Conservation (phyloP, 352 stramenopile species). For the Phytophthora europaea region DNA sequence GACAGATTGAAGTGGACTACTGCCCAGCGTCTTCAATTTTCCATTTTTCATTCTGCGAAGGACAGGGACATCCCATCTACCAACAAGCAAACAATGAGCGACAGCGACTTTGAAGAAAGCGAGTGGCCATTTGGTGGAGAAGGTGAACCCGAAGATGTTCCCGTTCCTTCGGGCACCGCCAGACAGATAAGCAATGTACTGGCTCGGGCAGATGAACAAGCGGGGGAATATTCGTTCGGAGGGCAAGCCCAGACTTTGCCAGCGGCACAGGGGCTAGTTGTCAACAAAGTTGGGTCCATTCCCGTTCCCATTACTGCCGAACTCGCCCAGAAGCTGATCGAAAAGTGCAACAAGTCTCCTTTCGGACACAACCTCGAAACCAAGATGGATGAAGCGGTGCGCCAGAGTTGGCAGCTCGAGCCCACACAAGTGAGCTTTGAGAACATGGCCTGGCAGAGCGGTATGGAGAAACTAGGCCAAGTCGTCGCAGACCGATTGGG, state of each 20-base stretch:
- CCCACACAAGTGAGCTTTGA: not conserved
- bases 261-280: not conserved
- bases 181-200: constrained; percentile 21
- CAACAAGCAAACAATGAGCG: not conserved
- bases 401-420: constrained; percentile 25
- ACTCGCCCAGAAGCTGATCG: constrained; percentile 8
- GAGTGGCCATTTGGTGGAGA: constrained; percentile 11
- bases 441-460: not conserved
- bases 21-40: not conserved
- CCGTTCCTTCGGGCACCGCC: not conserved
- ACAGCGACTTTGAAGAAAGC: not conserved
- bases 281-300: constrained; percentile 13
- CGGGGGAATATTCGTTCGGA: constrained; percentile 18
- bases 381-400: constrained; percentile 19
- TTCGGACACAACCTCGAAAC: constrained; percentile 18
- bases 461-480: not conserved
- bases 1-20: not conserved
- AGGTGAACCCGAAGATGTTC: not conserved
- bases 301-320: constrained; percentile 12
- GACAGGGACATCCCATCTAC: not conserved
- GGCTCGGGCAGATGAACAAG: not conserved
- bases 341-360: constrained; percentile 32
- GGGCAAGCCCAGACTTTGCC: constrained; percentile 5
- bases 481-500: constrained; percentile 17
- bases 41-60: not conserved